Percentiles rank a stretch among this genome's conserved stretches.
Conservation (phyloP, 768 basidiomycete genomes). For the Hericium alpestre region DNA sequence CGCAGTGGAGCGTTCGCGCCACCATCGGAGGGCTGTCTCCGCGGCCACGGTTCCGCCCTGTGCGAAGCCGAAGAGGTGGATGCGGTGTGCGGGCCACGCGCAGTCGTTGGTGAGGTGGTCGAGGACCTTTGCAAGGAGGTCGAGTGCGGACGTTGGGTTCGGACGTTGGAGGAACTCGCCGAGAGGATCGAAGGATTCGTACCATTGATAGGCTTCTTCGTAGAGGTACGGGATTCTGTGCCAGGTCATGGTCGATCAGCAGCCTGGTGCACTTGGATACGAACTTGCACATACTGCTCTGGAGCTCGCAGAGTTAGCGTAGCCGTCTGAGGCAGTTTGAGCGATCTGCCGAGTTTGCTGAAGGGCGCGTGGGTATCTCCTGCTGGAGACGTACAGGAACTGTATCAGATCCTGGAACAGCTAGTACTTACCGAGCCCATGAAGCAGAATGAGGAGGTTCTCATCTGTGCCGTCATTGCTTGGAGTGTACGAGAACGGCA, state of each 20-base stretch:
- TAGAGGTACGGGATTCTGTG: constrained; percentile 67
- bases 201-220: constrained; percentile 81
- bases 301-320: constrained; percentile 73
- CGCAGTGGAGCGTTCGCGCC: constrained; percentile 19
- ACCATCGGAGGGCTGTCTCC: constrained; percentile 53
- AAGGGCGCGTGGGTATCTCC: constrained; percentile 81
- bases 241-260: not conserved
- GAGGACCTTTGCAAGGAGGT: constrained; percentile 41
- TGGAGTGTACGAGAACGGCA: constrained; percentile 55
- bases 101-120: constrained; percentile 49
- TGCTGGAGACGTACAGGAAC: constrained; percentile 19
- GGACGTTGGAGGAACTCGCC: constrained; percentile 64
- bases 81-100: constrained; percentile 53
- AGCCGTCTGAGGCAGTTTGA: constrained; percentile 87
- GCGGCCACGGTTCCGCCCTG: constrained; percentile 76
- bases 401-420: not conserved
- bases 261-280: not conserved
- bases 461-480: constrained; percentile 81
- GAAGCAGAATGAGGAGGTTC: constrained; percentile 74
- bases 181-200: constrained; percentile 66
- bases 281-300: constrained; percentile 41
- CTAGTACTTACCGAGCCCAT: constrained; percentile 61
- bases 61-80: constrained; percentile 82
- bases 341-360: constrained; percentile 52
- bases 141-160: constrained; percentile 61